phyloP scores from a whole-genome alignment of 164 flowering plant genomes.

The Warburgia ugandensis region DNA sequence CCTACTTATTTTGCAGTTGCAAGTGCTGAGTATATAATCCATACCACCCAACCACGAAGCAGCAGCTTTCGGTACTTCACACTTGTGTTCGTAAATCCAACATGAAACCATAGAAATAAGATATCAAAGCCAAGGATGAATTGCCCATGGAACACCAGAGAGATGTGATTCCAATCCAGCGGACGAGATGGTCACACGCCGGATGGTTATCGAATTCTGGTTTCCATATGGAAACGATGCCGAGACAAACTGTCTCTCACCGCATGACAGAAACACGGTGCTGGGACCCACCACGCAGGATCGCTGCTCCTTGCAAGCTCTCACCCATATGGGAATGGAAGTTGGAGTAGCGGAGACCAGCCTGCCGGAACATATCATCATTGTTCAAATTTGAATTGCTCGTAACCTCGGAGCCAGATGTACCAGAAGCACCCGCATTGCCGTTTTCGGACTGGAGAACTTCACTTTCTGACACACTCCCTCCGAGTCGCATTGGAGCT shows the following conservation, averaged over 20 bases:
- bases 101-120: conserved; percentile 1
- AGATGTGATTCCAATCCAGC: background rate
- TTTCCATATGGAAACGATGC: conserved; percentile 7
- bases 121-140: conserved; percentile 84
- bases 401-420: conserved; percentile 25
- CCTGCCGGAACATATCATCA: conserved; percentile 21
- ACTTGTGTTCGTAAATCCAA: background rate
- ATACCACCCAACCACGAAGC: too few relatives aligned
- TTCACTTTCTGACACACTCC: conserved; percentile 16
- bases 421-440: conserved; percentile 16
- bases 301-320: conserved; percentile 28
- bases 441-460: conserved; percentile 18
- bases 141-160: conserved; percentile 41
- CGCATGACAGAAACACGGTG: conserved; percentile 42
- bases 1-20: too few relatives aligned
- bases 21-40: too few relatives aligned
- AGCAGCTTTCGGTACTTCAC: background rate
- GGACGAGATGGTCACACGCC: background rate
- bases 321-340: conserved; percentile 26
- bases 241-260: conserved; percentile 21
- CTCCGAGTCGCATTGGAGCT: conserved; percentile 14
- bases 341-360: conserved; percentile 28
- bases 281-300: conserved; percentile 25
- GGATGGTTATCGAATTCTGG: background rate
- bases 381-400: conserved; percentile 19